These are phyloP conservation scores for Ganoderma sinense DNA, from an alignment of 1,284 basidiomycete genomes.

Conservation along the genomic window DNA sequence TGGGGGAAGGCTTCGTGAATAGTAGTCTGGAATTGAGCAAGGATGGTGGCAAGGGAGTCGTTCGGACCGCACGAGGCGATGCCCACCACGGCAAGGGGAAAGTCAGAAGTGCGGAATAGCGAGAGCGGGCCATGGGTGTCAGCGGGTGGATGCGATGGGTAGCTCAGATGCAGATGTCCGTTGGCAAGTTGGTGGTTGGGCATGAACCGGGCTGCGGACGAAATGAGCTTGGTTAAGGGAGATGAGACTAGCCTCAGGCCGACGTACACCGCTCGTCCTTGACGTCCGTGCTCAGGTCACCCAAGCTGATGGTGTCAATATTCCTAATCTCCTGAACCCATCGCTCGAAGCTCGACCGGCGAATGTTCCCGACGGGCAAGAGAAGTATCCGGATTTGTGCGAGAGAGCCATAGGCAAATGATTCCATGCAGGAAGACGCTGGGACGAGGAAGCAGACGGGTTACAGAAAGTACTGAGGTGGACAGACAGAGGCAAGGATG, in stretches of 20 bases:
- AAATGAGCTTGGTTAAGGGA: constrained; percentile 1
- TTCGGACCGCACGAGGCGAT: constrained; percentile 70
- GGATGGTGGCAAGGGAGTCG: constrained; percentile 64
- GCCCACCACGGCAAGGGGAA: constrained; percentile 82
- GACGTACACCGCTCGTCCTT: constrained; percentile 79
- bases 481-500: background rate
- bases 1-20: constrained; percentile 70
- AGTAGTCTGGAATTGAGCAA: constrained; percentile 69
- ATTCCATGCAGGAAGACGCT: constrained; percentile 58
- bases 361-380: constrained; percentile 79
- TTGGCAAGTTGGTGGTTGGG: constrained; percentile 73
- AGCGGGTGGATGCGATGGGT: constrained; percentile 73
- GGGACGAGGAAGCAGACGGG: background rate
- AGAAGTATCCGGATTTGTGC: constrained; percentile 82
- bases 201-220: constrained; percentile 75
- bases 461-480: background rate
- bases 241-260: constrained; percentile 11
- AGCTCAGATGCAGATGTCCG: constrained; percentile 78
- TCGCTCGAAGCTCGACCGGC: constrained; percentile 66
- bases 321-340: constrained; percentile 75
- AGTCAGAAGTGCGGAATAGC: constrained; percentile 79
- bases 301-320: constrained; percentile 75
- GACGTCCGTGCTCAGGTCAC: constrained; percentile 80
- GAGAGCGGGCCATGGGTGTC: constrained; percentile 63
- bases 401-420: constrained; percentile 76